Evolutionary conservation across 1,139 yeast species (phyloP), one percentile per base, ranked within the genome.

Genomic region (Magnusiomyces suaveolens): DNA sequence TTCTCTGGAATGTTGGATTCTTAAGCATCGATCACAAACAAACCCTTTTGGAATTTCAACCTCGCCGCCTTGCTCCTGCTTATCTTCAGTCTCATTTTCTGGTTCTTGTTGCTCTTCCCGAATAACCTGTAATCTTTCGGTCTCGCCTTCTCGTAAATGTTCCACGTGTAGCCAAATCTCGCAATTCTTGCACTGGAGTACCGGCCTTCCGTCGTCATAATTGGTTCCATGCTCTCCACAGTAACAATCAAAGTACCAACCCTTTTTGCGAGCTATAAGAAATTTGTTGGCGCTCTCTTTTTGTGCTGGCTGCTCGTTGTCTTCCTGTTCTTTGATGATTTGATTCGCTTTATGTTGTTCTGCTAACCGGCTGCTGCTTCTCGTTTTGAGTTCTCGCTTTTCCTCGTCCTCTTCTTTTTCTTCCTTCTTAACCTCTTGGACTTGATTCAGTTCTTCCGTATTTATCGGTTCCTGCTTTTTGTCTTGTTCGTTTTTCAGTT

Each of bases 141-240:
- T 38, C 33, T 53, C 54, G 14, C 23, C 38, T 12, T 51, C 51
- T 10, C 20, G 47, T 38, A 71, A 64, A 59, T 75, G 73, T 48
- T 64, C 66, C 44, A 72, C 65, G 57, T 73, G 77, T 65, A 72
- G 69, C 76, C 77, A 73, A 52, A 74, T 69, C 23, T 64, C 67
- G 58, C 77, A 73, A 54, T 67, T 59, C 38, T 69, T 74, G 58
- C 77, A 73, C 46, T 66, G 67, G 26, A 73, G 68, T 44, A 69
- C 60, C 52, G 67, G 64, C 38, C 62, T 66, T 6, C 74, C 74
- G 56, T 72, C 75, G 50, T 73, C 76, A 57, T 68, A 71, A 58
- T 72, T 72, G 47, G 65, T 66, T 43, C 75, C 74, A 53, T 64
- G 63, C 16, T 66, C 64, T 16, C 76, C 76, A 58, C 77, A 73